Percentiles rank a stretch among this genome's conserved stretches.
Evolutionary conservation across 108 stramenopile species (phyloP).

Genomic region (Poteriospumella lacustris): DNA sequence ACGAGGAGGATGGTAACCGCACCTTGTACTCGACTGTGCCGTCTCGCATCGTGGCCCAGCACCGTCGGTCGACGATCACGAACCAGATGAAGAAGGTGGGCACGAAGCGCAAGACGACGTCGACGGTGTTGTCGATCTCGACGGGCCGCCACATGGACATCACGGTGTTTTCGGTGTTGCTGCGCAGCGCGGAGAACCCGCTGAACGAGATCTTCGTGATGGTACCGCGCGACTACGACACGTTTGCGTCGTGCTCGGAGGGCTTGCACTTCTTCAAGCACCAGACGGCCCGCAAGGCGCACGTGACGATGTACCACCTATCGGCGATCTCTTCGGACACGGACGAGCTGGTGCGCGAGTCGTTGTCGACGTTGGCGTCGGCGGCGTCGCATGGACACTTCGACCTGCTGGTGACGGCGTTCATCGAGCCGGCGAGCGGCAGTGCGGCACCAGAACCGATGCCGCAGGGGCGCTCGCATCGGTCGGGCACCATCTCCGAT

Average conservation of each 20-base stretch:
- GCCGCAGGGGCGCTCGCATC: background rate
- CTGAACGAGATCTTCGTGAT: background rate
- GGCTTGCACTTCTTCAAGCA: background rate
- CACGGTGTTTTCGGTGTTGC: background rate
- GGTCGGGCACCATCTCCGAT: background rate
- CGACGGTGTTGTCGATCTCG: too few relatives aligned
- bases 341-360: background rate
- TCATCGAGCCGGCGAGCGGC: background rate
- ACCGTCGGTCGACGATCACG: too few relatives aligned
- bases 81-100: too few relatives aligned
- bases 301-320: background rate
- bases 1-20: too few relatives aligned
- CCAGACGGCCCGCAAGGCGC: background rate
- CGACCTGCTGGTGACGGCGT: background rate
- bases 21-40: too few relatives aligned
- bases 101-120: too few relatives aligned
- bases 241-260: background rate
- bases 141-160: too few relatives aligned
- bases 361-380: background rate
- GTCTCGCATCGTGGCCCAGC: too few relatives aligned
- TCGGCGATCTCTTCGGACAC: background rate
- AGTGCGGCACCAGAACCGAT: background rate
- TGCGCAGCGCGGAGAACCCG: background rate
- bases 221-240: background rate
- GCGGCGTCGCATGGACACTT: background rate